These are phyloP conservation scores for Ceratocystis colombiana DNA, from an alignment of 2,329 filamentous ascomycete genomes.

Conservation along the genomic window DNA sequence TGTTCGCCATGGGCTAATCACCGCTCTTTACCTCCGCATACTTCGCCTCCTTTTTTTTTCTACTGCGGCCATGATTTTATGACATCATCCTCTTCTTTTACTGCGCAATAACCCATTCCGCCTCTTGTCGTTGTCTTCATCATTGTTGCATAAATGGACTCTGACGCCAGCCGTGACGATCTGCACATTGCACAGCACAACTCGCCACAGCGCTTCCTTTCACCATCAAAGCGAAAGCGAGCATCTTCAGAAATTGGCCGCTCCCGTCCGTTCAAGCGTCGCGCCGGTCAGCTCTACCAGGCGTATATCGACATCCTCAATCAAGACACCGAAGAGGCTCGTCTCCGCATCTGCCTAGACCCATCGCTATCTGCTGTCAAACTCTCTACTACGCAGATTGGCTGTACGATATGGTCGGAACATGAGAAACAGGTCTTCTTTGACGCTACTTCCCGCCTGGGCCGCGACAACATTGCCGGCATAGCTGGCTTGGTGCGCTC, in stretches of 20 bases:
- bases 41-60: background rate
- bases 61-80: conserved; percentile 4
- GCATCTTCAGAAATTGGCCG: background rate
- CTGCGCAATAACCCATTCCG: background rate
- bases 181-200: background rate
- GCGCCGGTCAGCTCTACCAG: conserved; percentile 36
- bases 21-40: background rate
- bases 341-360: conserved; percentile 4
- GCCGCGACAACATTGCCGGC: conserved; percentile 49
- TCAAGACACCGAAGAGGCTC: conserved; percentile 46
- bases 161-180: background rate
- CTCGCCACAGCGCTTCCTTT: background rate
- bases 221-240: conserved; percentile 8
- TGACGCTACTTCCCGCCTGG: conserved; percentile 51
- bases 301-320: conserved; percentile 47
- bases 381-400: conserved; percentile 55
- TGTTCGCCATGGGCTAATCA: background rate
- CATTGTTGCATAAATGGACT: conserved; percentile 1
- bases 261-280: conserved; percentile 37
- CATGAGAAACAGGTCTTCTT: conserved; percentile 65
- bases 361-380: conserved; percentile 30
- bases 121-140: background rate
- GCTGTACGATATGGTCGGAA: conserved; percentile 58
- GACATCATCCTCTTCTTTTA: background rate
- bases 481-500: conserved; percentile 55